Evolutionary conservation across 78 protist genomes (phyloP), one percentile per base, ranked within the genome.

Genomic region (Speleostelium caveatum): DNA sequence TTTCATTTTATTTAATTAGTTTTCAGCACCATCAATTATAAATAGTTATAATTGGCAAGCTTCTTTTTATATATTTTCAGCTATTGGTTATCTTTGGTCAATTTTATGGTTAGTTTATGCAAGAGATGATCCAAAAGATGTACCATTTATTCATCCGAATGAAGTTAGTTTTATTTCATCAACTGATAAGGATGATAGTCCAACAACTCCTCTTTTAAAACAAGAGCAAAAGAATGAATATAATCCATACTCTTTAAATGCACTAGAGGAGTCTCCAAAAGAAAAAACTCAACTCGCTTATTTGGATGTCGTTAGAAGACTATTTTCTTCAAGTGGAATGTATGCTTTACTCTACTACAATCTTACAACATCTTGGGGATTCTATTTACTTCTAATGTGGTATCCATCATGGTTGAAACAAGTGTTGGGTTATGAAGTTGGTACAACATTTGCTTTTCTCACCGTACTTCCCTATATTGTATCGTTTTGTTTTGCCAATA

Each of bases 331-430:
- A 53, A 38, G 26, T 24, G 77, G 65, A 28, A 69, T 83, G 58
- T 41, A 56, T 12, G 75, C 63, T 16, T 6, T 83, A 5, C 32
- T 83, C n/a, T 69, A 45, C n/a, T 68, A 39, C 26, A 71, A 67
- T 60, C 38, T 83, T 42, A 49, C 67, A 1, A 41, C 79, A 19
- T 58, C 77, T 22, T 83, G 68, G 68, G 91, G 79, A 51, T 72
- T 51, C 39, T 83, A 68, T 69, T 45, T 83, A 38, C 56, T 83
- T 19, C 42, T 83, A 59, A 69, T 83, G 79, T 83, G 91, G 91
- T 69, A 59, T 30, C 91, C 91, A 69, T 41, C 91, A 14, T 78
- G 87, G 87, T 32, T 78, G 22, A 0, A 5, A 19, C 49, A 14
- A 16, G 58, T 35, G 22, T 28, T 36, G 26, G 67, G 67, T 30